Percentiles rank a stretch among this genome's conserved stretches.
phyloP scores from a whole-genome alignment of 164 flowering plant species.

The Nelumbo lutea region DNA sequence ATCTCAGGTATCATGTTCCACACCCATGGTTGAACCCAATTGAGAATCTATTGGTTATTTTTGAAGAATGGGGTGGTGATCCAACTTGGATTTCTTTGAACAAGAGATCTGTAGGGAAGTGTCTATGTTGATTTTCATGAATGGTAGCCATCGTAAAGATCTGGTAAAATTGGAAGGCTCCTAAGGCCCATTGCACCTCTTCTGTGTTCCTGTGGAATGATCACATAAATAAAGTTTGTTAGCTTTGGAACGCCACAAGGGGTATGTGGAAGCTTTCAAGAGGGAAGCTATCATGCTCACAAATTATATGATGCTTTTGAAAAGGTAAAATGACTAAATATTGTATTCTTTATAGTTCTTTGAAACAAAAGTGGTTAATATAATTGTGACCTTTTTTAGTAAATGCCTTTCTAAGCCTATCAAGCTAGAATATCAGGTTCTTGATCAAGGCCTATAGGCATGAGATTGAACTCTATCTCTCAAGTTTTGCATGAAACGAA shows the following conservation, averaged over 20 bases:
- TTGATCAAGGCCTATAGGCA: too few relatives aligned
- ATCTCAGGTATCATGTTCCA: conserved; percentile 74
- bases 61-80: conserved; percentile 79
- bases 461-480: too few relatives aligned
- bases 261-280: conserved; percentile 42
- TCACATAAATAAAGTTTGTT: conserved; percentile 49
- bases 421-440: not conserved
- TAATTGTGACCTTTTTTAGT: not conserved
- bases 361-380: not conserved
- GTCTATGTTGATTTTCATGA: conserved; percentile 48
- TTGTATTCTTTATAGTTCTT: not conserved
- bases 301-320: conserved; percentile 41
- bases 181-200: conserved; percentile 45
- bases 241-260: conserved; percentile 59
- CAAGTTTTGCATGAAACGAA: too few relatives aligned
- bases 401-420: not conserved
- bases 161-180: conserved; percentile 18
- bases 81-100: conserved; percentile 50
- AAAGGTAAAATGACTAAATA: conserved; percentile 22
- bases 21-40: conserved; percentile 57
- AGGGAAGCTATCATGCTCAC: conserved; percentile 55
- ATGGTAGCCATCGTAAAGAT: conserved; percentile 36
- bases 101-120: conserved; percentile 29
- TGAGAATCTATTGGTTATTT: conserved; percentile 52
- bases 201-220: conserved; percentile 42